These are phyloP conservation scores for Termitomyces sp. DNA, from an alignment of 768 basidiomycete genomes.

Conservation along the genomic window DNA sequence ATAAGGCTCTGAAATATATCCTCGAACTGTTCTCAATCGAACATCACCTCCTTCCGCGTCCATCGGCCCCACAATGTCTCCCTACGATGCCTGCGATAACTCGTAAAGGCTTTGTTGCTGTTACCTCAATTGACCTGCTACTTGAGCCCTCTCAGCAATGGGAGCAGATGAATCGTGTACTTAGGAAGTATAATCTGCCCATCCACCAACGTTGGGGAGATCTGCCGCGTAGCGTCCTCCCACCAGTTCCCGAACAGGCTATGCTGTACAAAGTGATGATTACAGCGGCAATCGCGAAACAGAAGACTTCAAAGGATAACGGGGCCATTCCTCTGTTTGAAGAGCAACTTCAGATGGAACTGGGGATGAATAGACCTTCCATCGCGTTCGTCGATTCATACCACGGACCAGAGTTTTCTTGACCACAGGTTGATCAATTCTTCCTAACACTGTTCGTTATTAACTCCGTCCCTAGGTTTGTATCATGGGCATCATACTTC, in stretches of 20 bases:
- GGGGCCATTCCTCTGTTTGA: neutral
- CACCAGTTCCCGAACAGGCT: constrained; percentile 4
- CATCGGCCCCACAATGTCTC: neutral
- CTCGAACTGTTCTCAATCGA: constrained; percentile 13
- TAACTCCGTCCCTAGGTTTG: neutral
- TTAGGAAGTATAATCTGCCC: constrained; percentile 11
- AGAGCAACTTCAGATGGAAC: neutral
- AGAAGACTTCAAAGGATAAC: constrained; percentile 1
- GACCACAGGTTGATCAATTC: neutral
- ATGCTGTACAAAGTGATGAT: constrained; percentile 9
- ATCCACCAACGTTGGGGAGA: constrained; percentile 12
- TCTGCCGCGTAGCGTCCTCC: constrained; percentile 11
- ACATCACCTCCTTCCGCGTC: constrained; percentile 13
- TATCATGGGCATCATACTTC: neutral
- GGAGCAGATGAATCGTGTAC: constrained; percentile 6
- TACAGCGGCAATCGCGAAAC: neutral
- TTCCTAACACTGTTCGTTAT: neutral
- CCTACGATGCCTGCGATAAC: constrained; percentile 14
- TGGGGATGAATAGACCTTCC: neutral
- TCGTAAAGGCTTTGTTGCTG: constrained; percentile 13
- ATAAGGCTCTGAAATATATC: constrained; percentile 10
- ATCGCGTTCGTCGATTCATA: neutral
- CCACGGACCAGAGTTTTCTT: neutral
- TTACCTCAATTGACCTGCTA: constrained; percentile 10
- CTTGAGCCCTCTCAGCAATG: constrained; percentile 9